Evolutionary conservation across 495 filamentous ascomycete genomes (phyloP).

Genomic region (Pyrenula massariospora): DNA sequence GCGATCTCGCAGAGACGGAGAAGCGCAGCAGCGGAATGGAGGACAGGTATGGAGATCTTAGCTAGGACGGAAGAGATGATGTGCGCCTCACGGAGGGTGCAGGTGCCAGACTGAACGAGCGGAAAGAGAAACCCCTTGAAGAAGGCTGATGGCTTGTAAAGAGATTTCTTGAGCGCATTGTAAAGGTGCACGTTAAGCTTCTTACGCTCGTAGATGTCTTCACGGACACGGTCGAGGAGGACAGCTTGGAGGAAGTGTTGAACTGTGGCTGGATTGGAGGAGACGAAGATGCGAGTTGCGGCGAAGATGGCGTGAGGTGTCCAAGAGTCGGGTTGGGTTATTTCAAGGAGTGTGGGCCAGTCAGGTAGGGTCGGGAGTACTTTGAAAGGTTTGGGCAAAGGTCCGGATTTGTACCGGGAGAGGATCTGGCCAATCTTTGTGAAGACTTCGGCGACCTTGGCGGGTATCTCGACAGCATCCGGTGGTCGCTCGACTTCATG

Average conservation of each 20-base stretch:
- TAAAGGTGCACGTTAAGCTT: slow-evolving; percentile 94
- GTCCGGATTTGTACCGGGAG: slow-evolving; percentile 86
- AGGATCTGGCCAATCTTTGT: slow-evolving; percentile 72
- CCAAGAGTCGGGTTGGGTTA: slow-evolving; percentile 76
- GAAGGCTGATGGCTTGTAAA: slow-evolving; percentile 93
- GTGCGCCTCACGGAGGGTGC: slow-evolving; percentile 81
- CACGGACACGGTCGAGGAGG: slow-evolving; percentile 75
- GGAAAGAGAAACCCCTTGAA: slow-evolving; percentile 97
- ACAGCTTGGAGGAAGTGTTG: slow-evolving; percentile 74
- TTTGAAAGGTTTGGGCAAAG: slow-evolving; percentile 94
- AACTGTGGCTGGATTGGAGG: slow-evolving; percentile 59
- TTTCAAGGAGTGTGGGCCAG: slow-evolving; percentile 75
- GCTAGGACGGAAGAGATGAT: slow-evolving; percentile 78
- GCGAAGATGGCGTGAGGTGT: slow-evolving; percentile 79
- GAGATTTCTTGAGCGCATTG: slow-evolving; percentile 76
- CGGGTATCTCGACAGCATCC: slow-evolving; percentile 74
- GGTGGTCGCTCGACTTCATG: slow-evolving; percentile 45
- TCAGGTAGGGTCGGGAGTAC: slow-evolving; percentile 83
- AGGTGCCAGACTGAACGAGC: slow-evolving; percentile 61
- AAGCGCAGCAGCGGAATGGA: slow-evolving; percentile 87
- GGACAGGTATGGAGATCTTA: slow-evolving; percentile 68
- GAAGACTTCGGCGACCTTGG: slow-evolving; percentile 77
- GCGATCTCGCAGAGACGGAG: slow-evolving; percentile 88
- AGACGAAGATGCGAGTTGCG: slow-evolving; percentile 80
- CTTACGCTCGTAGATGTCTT: slow-evolving; percentile 76